Percentiles rank a stretch among this genome's conserved stretches.
Conservation (phyloP, 176 grass and related monocot genomes). For the Carex parvula region DNA sequence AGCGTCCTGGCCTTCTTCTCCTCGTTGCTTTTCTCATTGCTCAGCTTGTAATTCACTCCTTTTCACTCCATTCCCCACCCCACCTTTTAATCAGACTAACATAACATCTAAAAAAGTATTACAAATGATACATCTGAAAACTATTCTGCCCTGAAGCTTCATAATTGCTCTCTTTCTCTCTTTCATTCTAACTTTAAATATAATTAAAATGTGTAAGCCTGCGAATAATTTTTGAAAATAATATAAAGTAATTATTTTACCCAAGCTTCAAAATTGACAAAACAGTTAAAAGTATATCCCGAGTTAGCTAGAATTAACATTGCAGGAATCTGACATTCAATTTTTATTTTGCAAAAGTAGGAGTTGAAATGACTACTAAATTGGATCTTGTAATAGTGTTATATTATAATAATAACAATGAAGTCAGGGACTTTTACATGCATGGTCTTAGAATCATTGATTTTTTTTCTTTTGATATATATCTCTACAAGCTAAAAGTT, state of each 20-base stretch:
- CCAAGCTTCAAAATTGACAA: background rate
- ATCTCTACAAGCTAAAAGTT: background rate
- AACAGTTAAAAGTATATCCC: too few relatives aligned
- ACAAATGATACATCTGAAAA: background rate
- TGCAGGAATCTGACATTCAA: background rate
- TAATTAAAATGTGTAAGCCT: background rate
- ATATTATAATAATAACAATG: background rate
- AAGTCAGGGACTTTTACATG: background rate
- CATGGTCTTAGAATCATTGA: background rate
- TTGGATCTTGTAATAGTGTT: background rate
- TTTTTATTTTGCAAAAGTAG: background rate
- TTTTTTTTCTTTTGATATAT: background rate
- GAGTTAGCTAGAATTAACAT: background rate
- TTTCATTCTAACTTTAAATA: background rate
- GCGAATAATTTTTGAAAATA: background rate
- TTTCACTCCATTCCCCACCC: background rate
- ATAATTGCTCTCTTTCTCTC: background rate
- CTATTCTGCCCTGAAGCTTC: background rate
- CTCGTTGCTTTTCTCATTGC: conserved; percentile 63
- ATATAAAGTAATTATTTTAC: background rate
- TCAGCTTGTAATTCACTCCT: conserved; percentile 63
- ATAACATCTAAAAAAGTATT: too few relatives aligned
- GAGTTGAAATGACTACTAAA: background rate
- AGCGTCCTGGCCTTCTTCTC: conserved; percentile 66
- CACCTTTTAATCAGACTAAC: background rate